Evolutionary conservation across 495 filamentous ascomycete genomes (phyloP).

Genomic region (Hypoxylon crocopeplum): DNA sequence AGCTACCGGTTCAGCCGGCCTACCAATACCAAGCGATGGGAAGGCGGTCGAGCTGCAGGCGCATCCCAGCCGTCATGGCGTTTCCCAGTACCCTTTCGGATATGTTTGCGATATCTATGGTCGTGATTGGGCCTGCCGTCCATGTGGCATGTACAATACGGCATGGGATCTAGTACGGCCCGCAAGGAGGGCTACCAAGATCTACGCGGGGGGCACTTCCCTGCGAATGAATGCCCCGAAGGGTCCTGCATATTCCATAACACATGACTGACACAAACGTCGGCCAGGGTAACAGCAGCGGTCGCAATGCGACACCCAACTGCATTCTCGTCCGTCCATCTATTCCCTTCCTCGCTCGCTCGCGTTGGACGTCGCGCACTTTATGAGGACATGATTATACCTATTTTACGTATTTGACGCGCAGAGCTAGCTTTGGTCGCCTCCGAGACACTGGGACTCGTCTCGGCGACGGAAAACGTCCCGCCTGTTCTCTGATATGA

Average conservation of each 20-base stretch:
- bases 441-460: conserved; percentile 24
- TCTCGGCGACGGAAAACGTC: conserved; percentile 31
- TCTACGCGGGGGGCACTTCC: conserved; percentile 37
- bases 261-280: conserved; percentile 42
- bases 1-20: conserved; percentile 21
- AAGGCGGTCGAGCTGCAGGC: conserved; percentile 34
- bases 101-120: conserved; percentile 30
- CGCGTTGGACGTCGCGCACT: conserved; percentile 1
- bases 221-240: conserved; percentile 31
- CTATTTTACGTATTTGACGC: conserved; percentile 15
- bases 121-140: conserved; percentile 25
- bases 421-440: conserved; percentile 22
- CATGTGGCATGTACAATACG: conserved; percentile 37
- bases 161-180: conserved; percentile 30
- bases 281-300: conserved; percentile 28
- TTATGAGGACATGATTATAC: neutral
- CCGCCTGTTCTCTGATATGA: conserved; percentile 28
- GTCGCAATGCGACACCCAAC: conserved; percentile 32
- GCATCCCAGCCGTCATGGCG: conserved; percentile 24
- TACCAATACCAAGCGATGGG: conserved; percentile 28
- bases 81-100: conserved; percentile 31
- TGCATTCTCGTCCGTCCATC: conserved; percentile 19
- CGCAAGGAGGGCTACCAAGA: conserved; percentile 34
- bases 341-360: neutral
- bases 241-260: conserved; percentile 37